Evolutionary conservation across 306 rosid species (phyloP).

Genomic region (Inga laurina): DNA sequence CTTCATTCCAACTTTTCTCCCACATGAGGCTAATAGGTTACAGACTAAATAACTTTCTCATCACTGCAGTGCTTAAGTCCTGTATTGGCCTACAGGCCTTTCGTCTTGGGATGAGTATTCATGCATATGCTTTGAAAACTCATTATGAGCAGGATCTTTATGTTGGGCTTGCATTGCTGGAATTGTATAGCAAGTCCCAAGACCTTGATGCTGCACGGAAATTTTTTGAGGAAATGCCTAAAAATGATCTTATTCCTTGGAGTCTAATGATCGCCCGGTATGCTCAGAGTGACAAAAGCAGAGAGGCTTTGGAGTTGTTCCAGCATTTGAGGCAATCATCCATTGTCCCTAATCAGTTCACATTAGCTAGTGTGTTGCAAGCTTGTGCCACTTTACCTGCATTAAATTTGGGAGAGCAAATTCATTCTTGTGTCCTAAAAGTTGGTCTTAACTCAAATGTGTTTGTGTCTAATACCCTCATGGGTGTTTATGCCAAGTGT

Average conservation of each 20-base stretch:
- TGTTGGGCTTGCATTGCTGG: neutral
- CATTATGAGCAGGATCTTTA: neutral
- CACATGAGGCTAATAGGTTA: neutral
- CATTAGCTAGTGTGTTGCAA: neutral
- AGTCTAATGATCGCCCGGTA: neutral
- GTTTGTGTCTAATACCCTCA: neutral
- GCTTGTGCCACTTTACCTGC: neutral
- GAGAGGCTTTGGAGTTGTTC: neutral
- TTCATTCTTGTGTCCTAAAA: neutral
- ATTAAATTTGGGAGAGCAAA: neutral
- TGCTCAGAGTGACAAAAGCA: neutral
- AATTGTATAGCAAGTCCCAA: neutral
- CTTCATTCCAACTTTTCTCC: neutral
- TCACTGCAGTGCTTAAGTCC: neutral
- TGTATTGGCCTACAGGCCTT: neutral
- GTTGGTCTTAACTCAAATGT: neutral
- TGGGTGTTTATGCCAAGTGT: neutral
- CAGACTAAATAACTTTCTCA: neutral
- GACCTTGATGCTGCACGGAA: neutral
- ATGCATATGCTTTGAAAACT: neutral
- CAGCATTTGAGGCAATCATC: neutral
- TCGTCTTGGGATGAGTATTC: neutral
- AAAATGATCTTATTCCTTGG: neutral
- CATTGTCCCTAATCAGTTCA: neutral
- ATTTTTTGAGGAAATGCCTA: neutral